Evolutionary conservation across 371 early-diverging fungal species (phyloP), one percentile per base, ranked within the genome.

Genomic region (Mucor piriformis): DNA sequence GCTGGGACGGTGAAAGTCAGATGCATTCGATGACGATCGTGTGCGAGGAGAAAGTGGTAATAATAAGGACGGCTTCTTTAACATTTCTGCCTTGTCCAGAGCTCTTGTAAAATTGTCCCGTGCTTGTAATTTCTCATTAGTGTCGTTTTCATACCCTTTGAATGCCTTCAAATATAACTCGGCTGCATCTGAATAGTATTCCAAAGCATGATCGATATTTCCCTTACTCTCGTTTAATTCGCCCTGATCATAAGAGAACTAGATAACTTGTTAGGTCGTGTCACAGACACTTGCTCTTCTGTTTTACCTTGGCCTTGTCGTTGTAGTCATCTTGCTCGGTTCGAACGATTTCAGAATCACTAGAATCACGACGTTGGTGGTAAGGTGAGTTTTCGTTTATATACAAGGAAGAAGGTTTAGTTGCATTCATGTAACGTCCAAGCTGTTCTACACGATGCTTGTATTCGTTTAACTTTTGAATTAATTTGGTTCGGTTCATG

Each of bases 101-200:
- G 76, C 73, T 33, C 59, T 44, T 15, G 69, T 63, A 50, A 73
- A 79, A 24, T 67, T 54, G 7, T 74, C 62, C 18, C 66, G 61
- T 6, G 63, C 57, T 7, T 12, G 16, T 20, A 34, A 3, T n/a
- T 67, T 66, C 34, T 58, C 38, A 13, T 23, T 18, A 10, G 49
- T 38, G 25, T 63, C 63, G 21, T 56, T 40, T 15, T 48, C 57
- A 34, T 57, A 60, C n/a, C 53, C 42, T 69, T 70, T 72, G 40
- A 67, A 77, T 2, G 73, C 82, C 42, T 62, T 72, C 6, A 78
- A 54, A 35, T 54, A 79, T 11, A 62, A 61, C 34, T 75, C 76
- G 2, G 83, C 83, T 24, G 83, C 70, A 37, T 79, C 75, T 12
- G 67, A 62, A 38, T 71, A 81, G 48, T 82, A 73, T 10, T 74